Base-by-base conservation (phyloP, 2,329 filamentous ascomycete genomes). In the Sporothrix brunneoviolacea region DNA sequence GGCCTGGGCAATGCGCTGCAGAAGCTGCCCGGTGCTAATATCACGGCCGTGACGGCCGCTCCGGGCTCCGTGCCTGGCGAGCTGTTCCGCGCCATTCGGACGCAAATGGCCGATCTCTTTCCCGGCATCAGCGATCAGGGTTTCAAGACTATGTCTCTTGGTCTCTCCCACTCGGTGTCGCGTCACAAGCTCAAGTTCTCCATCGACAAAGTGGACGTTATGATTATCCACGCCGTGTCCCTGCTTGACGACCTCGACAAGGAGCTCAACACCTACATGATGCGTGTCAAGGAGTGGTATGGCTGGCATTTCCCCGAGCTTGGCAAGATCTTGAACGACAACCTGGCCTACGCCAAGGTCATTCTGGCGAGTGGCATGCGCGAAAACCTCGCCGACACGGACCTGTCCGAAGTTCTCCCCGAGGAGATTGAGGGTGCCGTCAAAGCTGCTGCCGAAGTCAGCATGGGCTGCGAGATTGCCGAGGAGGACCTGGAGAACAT, bases 211-310 rank as follows among this genome's bases (percentile, higher is more conserved):
- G 91, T 98, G 60, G 93, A 98, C 67, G 93, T 93, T 46, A 98
- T 98, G 93, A 95, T 98, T 65, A 91, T 98, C 52, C 93, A 98
- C 73, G 91, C 91, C 51, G 93, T 98, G 65, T 85, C 86, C 57
- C 81, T 96, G 46, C 78, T 98, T 41, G 93, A 98, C 66, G 93
- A 98, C 58, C 75, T 98, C 55, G 93, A 98, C 75, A 98, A 98
- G 78, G 93, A 98, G 71, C 77, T 98, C 57, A 98, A 98, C 76
- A 93, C 88, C 61, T 97, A 96, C 66, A 91, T 93, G 58, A 98
- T 98, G 93, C 81, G 93, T 68, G 90, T 96, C 55, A 97, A 97
- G 82, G 93, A 98, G 71, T 98, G 93, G 93, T 98, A 98, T 67
- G 93, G 93, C 63, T 98, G 93, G 93, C 93, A 97, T 72, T 98